These are phyloP conservation scores for Omphalotus olearius DNA, from an alignment of 1,284 basidiomycete species.

Conservation along the genomic window DNA sequence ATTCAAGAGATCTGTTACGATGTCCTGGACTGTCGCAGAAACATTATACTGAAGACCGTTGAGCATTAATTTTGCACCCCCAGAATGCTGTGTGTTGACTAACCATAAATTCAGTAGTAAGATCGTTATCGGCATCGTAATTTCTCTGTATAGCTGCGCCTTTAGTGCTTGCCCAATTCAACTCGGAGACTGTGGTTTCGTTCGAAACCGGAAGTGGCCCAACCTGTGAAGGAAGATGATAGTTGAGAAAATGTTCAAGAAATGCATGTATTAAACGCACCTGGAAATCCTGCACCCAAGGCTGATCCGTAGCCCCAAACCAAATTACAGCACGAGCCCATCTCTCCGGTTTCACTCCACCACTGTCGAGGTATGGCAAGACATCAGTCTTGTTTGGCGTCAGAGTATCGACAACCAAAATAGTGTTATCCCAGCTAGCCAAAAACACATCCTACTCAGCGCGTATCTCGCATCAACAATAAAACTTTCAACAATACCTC, in stretches of 20 bases:
- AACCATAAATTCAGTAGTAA: conserved; percentile 14
- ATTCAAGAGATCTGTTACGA: conserved; percentile 19
- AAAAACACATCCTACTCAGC: background rate
- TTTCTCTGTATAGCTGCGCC: conserved; percentile 18
- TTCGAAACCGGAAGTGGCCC: conserved; percentile 19
- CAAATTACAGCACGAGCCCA: conserved; percentile 17
- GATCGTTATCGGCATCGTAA: conserved; percentile 17
- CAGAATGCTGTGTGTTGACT: conserved; percentile 7
- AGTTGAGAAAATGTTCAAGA: background rate
- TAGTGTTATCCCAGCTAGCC: conserved; percentile 19
- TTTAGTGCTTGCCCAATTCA: conserved; percentile 19
- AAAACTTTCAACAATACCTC: conserved; percentile 1
- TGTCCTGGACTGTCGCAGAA: conserved; percentile 17
- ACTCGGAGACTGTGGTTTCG: conserved; percentile 13
- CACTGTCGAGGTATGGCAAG: conserved; percentile 15
- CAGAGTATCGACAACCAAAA: conserved; percentile 17
- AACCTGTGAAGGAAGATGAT: background rate
- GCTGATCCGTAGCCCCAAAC: conserved; percentile 18
- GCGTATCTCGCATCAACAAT: too few species aligned
- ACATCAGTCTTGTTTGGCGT: conserved; percentile 21
- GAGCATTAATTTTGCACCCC: background rate
- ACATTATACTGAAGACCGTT: conserved; percentile 1
- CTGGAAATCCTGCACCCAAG: conserved; percentile 19
- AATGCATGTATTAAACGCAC: conserved; percentile 1
- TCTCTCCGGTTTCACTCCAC: conserved; percentile 10